A percentile compares a stretch with the other conserved stretches of the same genome.
Evolutionary conservation across 345 rosid species (phyloP).

Genomic region (Sonneratia alba): DNA sequence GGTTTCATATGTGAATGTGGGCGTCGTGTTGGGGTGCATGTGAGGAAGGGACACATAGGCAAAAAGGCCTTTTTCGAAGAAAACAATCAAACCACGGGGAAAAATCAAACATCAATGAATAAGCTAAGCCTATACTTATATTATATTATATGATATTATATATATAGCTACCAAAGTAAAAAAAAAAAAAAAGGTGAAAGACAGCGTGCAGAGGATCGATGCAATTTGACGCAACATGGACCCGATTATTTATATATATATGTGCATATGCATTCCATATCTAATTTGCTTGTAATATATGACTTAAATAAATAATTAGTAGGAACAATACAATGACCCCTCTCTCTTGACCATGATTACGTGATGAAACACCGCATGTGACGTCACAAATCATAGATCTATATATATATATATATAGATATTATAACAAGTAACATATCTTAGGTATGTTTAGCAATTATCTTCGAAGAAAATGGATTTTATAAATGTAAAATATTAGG

Average conservation of each 20-base stretch:
- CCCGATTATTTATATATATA: not conserved
- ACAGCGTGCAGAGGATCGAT: not conserved
- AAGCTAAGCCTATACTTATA: not conserved
- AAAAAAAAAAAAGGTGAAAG: not conserved
- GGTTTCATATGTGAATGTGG: conserved; percentile 3
- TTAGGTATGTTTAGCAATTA: no score
- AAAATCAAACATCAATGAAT: not conserved
- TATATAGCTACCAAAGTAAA: not conserved
- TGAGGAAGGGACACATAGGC: conserved; percentile 34
- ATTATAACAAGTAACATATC: no score
- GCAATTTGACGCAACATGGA: conserved; percentile 1
- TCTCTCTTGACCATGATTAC: not conserved
- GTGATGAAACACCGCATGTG: not conserved
- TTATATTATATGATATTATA: no score
- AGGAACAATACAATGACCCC: no score
- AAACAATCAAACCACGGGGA: conserved; percentile 17
- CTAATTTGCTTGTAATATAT: no score
- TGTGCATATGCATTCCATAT: no score
- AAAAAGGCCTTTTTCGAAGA: conserved; percentile 23
- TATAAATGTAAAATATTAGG: no score
- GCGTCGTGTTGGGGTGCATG: conserved; percentile 43
- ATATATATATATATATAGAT: no score
- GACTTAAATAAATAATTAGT: not conserved
- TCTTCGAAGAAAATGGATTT: no score
- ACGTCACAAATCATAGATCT: not conserved